Base-by-base conservation (phyloP, 257 asterid genomes). In the Scutellaria baicalensis region DNA sequence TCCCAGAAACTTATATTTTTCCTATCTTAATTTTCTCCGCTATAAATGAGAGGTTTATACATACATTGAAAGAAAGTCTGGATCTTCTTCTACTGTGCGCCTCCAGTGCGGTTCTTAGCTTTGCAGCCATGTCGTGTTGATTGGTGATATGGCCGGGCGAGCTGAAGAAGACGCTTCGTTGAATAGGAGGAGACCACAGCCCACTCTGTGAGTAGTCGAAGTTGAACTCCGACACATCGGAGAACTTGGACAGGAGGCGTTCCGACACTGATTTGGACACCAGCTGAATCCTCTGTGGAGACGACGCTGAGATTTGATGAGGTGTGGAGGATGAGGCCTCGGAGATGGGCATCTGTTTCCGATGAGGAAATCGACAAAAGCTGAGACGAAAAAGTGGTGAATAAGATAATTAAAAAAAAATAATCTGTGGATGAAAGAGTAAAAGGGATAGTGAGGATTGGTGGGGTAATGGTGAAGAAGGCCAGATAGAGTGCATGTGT, bases 141-240 rank as follows among this genome's bases (percentile, higher is more conserved):
- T 80, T 70, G 4, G 73, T 75, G 54, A 87, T 78, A 73, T 68
- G 52, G 7, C 88, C 93, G 0, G 90, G 90, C 0, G 96, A 85
- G 61, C 50, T 81, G 17, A 85, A 20, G 64, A 84, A 88, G 69
- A 67, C 89, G 49, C 70, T 81, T 77, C 96, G 73, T 13, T 64
- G 84, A 9, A 92, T 42, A 0, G 92, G 98, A 49, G 98, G 98
- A 27, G 98, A 92, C 98, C 98, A 92, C 17, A 92, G 68, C 5
- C 88, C 89, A 33, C 98, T 92, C 36, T 86, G 77, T 0, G 91
- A 61, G 72, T 87, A 87, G 42, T 92, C 98, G 65, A 92, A 92
- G 70, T 77, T 68, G 69, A 92, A 84, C 33, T 89, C 94, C 2
- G 95, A 82, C 21, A 82, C 87, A 71, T 92, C 96, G 36, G 48